phyloP scores from a whole-genome alignment of 345 rosid genomes.

The Citrus trifoliata region DNA sequence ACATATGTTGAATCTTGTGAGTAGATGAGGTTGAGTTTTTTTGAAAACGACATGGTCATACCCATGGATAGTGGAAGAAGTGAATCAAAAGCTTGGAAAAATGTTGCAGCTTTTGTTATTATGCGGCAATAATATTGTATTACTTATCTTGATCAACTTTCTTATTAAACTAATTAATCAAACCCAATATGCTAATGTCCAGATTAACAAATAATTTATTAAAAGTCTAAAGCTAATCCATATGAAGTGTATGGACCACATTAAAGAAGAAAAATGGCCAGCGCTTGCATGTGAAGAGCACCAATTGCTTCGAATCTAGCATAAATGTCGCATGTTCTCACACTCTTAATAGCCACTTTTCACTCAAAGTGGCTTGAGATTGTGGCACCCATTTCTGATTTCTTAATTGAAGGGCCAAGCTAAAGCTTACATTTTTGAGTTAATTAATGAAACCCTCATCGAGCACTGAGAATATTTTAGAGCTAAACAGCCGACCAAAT shows the following conservation, averaged over 20 bases:
- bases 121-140: constrained; percentile 12
- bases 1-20: constrained; percentile 12
- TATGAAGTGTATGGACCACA: constrained; percentile 38
- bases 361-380: constrained; percentile 34
- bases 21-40: constrained; percentile 8
- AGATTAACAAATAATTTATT: constrained; percentile 14
- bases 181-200: constrained; percentile 19
- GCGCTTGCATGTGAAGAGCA: constrained; percentile 45
- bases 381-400: constrained; percentile 26
- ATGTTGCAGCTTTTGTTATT: constrained; percentile 19
- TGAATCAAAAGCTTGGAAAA: constrained; percentile 20
- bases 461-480: constrained; percentile 35
- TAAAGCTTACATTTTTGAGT: constrained; percentile 20
- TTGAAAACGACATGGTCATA: constrained; percentile 28
- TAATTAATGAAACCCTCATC: constrained; percentile 30
- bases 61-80: constrained; percentile 16
- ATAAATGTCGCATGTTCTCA: constrained; percentile 39
- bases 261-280: constrained; percentile 14
- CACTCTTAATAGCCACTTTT: constrained; percentile 29
- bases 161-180: constrained; percentile 26
- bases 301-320: constrained; percentile 45
- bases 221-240: constrained; percentile 28
- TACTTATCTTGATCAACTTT: constrained; percentile 19
- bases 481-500: constrained; percentile 46
- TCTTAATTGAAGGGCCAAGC: constrained; percentile 24